Base-by-base conservation (phyloP, 2,329 filamentous ascomycete genomes). In the Esteya vermicola region DNA sequence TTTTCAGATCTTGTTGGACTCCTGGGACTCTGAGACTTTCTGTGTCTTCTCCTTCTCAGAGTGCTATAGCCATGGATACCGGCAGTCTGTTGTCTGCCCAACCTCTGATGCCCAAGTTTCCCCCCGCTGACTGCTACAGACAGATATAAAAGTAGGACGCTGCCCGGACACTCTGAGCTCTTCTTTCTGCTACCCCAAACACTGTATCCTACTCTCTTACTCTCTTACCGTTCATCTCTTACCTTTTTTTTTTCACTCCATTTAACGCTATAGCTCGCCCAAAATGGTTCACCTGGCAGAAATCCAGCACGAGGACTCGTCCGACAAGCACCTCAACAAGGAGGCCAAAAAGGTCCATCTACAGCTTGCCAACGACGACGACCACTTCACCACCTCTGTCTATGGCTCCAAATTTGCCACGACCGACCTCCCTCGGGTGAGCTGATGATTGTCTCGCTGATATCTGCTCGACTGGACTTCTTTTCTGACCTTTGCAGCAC, bases 381-480 rank as follows among this genome's bases (percentile, higher is more conserved):
- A 75, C 55, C 63, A 67, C 54, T 80, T 78, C 63, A 81, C 78
- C 40, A 78, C 81, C 31, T 86, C 79, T 47, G 84, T 95, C 52
- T 96, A 95, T 56, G 89, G 88, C 54, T 88, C 82, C 46, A 75
- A 70, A 47, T 95, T 85, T 56, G 89, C 89, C 19, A 72, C 74
- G 25, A 66, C 81, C 54, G 85, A 93, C 52, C 68, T 96, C 32
- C 86, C 88, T 22, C 75, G 43, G 12, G 39, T 42, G 27, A 12
- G 39, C 30, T 21, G 6, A 6, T 13, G 9, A 12, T 12, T 28
- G 9, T 8, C 9, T 21, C 20, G n/a, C 19, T n/a, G n/a, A 21
- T 12, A 7, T 7, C 19, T 3, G 7, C 21, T 10, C 3, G 9
- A 18, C 10, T 5, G 2, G 33, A 8, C n/a, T 25, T 23, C 7